Base-by-base conservation (phyloP, 305 asterid genomes). In the Stenogyne calaminthoides region DNA sequence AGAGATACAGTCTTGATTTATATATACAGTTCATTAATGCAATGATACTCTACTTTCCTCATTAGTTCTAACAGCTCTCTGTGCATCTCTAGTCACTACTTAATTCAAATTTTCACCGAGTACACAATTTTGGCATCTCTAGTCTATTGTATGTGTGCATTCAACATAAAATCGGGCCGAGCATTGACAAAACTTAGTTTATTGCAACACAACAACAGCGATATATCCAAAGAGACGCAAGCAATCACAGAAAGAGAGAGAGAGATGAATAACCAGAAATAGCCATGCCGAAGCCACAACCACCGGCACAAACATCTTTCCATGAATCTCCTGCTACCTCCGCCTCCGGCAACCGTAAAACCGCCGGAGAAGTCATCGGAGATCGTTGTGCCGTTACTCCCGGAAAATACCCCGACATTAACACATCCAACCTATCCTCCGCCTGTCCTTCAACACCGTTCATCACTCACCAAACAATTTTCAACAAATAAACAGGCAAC, bases 261-360 rank as follows among this genome's bases (percentile, higher is more conserved):
- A n/a, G 29, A 25, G 29, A 70, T 4, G 9, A 67, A 74, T 51
- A 71, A 88, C 93, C 86, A 47, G 91, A 77, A 67, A 87, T 76
- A 22, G 90, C 95, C 84, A 88, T 71, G 67, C 91, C 95, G 77
- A 90, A 90, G 57, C 92, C 96, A 71, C 92, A 88, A 16, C 94
- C 96, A 49, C 94, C 96, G 29, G 81, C 88, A 60, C 89, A 86
- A 59, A 90, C 84, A 73, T 88, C 94, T 75, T 82, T 82, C 94
- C 93, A 89, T 63, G 86, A 80, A 67, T 84, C 86, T 15, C 84
- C 89, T 12, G 78, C 55, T 2, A 59, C 60, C 14, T 52, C 85
- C 12, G 29, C 70, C 51, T 65, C 89, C 64, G 90, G 88, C 9
- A 80, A 80, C 62, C 57, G 83, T 10, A 86, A 85, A 11, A 20